These are phyloP conservation scores for Nitzschia sp. DNA, from an alignment of 108 stramenopile genomes.

Conservation along the genomic window DNA sequence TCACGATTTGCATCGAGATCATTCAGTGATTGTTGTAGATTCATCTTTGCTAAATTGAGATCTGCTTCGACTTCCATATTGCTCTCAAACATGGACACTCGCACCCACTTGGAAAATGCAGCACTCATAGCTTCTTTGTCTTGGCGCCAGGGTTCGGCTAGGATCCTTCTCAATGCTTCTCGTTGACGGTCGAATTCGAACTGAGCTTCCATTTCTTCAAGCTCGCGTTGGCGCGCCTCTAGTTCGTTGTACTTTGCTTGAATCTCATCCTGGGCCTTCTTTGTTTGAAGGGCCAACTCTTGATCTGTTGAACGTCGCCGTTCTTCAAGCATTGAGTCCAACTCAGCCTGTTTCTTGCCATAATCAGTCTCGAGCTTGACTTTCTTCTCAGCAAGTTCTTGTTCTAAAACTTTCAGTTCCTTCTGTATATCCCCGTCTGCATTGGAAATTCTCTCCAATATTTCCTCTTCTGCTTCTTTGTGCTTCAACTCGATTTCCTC, in stretches of 20 bases:
- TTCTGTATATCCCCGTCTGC: conserved; percentile 3
- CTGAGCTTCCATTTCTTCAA: conserved; percentile 6
- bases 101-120: conserved; percentile 51
- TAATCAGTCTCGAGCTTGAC: conserved; percentile 15
- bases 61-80: conserved; percentile 19
- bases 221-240: conserved; percentile 10
- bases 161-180: conserved; percentile 28
- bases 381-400: background rate
- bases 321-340: conserved; percentile 8
- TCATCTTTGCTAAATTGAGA: conserved; percentile 18
- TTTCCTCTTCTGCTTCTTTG: background rate
- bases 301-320: conserved; percentile 18
- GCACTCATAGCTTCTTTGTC: conserved; percentile 47
- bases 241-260: conserved; percentile 5
- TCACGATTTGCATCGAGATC: conserved; percentile 29
- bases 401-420: conserved; percentile 10
- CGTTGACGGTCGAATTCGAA: conserved; percentile 24
- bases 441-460: background rate
- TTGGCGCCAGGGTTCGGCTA: conserved; percentile 35
- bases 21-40: conserved; percentile 14
- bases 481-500: background rate
- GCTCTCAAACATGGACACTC: conserved; percentile 46
- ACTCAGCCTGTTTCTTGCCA: background rate
- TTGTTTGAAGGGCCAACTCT: conserved; percentile 21
- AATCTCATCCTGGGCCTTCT: conserved; percentile 12